phyloP scores from a whole-genome alignment of 106 monocot species.

The Phalaenopsis equestris region DNA sequence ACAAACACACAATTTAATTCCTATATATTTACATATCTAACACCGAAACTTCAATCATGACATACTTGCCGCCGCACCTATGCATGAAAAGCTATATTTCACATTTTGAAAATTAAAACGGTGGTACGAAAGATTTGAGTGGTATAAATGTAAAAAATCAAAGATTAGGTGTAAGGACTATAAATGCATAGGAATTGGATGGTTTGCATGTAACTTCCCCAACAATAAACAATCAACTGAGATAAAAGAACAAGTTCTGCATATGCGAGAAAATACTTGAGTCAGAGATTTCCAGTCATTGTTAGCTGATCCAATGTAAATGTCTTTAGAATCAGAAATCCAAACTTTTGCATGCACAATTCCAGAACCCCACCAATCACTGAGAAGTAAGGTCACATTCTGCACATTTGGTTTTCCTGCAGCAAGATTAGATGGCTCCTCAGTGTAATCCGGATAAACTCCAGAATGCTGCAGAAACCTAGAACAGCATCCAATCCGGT shows the following conservation, averaged over 20 bases:
- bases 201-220: no score
- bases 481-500: not conserved
- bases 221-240: not conserved
- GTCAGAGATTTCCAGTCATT: conserved; percentile 99
- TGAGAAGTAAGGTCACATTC: conserved; percentile 70
- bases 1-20: no score
- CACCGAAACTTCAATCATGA: no score
- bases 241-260: not conserved
- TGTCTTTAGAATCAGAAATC: conserved; percentile 74
- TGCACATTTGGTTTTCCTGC: conserved; percentile 77
- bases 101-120: no score
- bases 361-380: conserved; percentile 89
- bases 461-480: conserved; percentile 96
- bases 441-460: conserved; percentile 66
- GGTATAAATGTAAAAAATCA: no score
- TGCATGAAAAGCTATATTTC: no score
- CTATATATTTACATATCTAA: no score
- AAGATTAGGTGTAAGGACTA: no score
- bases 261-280: conserved; percentile 46
- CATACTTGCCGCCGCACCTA: no score
- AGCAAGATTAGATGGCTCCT: conserved; percentile 74
- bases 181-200: no score
- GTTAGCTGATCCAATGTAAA: conserved; percentile 93
- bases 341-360: conserved; percentile 96
- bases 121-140: no score